Base-by-base conservation (phyloP, 2,329 filamentous ascomycete species). In the Cryphonectria parasitica region DNA sequence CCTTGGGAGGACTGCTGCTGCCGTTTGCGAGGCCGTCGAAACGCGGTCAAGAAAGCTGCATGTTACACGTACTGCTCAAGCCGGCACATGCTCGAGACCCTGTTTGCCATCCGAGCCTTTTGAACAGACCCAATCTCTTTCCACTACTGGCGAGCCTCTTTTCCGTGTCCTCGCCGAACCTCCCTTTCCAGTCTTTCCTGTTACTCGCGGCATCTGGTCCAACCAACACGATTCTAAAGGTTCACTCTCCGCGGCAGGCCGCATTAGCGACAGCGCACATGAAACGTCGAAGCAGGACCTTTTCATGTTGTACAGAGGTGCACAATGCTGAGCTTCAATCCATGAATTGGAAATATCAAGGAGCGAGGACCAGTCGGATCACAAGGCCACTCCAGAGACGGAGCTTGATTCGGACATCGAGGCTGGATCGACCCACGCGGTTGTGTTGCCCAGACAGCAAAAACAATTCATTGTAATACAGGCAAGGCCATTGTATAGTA, bases 1-100 rank as follows among this genome's bases (percentile, higher is more conserved):
- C 41, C 41, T 39, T 39, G 61, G 31, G 64, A 25, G 28, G 60
- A 54, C 54, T 71, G 70, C 43, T 6, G 69, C 67, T 69, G 49
- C 60, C 41, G 43, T n/a, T 11, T 63, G 61, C 15, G n/a, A 41
- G 15, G 15, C 5, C 10, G 13, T 25, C 34, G 36, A 8, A n/a
- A 17, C 36, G 36, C 25, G 19, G 13, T 63, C 22, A 3, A 28
- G 61, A 63, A 61, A 63, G 61, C 61, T 28, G 19, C 34, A 41
- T 39, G n/a, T 43, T 15, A 11, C 15, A 63, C 39, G n/a, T 15
- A 4, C 25, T 17, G 13, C 28, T 19, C 54, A 17, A 31, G 25
- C 54, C 25, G 28, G 3, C 25, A 31, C 45, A 19, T 19, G 10
- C 54, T 58, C 54, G 13, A 28, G 5, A 58, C 25, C 15, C 3